Evolutionary conservation across 495 filamentous ascomycete species (phyloP).

Genomic region (Talaromyces nanjingensis): DNA sequence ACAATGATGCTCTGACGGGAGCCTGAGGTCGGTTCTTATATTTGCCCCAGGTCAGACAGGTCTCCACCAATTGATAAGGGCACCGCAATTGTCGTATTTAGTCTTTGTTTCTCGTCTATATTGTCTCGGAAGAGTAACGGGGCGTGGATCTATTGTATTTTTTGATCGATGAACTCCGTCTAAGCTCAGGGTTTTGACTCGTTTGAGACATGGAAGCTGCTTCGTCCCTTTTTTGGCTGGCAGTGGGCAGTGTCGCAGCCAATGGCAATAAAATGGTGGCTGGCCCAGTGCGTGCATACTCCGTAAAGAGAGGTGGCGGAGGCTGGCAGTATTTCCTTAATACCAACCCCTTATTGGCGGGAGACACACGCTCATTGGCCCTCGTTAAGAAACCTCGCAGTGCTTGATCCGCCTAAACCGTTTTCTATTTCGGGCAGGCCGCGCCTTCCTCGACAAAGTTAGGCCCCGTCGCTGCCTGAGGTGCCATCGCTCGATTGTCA

Average conservation of each 20-base stretch:
- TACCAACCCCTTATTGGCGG: no score
- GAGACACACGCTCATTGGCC: no score
- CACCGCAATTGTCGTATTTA: background rate
- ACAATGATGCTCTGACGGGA: background rate
- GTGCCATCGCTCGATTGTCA: background rate
- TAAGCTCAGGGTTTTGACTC: background rate
- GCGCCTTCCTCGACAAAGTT: background rate
- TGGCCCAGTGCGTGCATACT: no score
- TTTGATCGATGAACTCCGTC: background rate
- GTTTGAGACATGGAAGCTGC: background rate
- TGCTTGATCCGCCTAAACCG: no score
- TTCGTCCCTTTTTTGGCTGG: background rate
- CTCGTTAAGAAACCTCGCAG: no score
- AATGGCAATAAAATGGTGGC: background rate
- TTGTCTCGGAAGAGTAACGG: background rate
- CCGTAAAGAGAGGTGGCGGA: no score
- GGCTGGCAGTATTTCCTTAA: no score
- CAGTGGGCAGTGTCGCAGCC: background rate
- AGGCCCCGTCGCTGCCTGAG: background rate
- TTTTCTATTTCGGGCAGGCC: background rate
- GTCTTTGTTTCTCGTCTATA: background rate
- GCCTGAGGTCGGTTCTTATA: background rate
- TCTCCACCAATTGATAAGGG: background rate
- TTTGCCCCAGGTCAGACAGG: background rate
- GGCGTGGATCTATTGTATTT: background rate